Percentiles rank a stretch among this genome's conserved stretches.
These are phyloP conservation scores for Calonectria hawksworthii DNA, from an alignment of 2,329 filamentous ascomycete genomes.

Conservation along the genomic window DNA sequence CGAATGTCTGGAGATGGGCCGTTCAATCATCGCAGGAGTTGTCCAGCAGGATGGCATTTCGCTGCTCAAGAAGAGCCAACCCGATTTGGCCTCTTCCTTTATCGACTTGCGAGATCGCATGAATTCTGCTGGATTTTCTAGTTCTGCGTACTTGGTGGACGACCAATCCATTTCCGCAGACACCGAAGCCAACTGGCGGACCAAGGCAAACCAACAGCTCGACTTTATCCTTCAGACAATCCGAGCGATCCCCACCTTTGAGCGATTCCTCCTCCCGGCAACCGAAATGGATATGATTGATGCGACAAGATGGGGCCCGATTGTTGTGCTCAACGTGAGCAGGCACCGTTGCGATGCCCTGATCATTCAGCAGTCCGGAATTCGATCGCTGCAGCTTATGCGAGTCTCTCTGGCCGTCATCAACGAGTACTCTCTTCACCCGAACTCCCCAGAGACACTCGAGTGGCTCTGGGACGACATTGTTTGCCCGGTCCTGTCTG, in stretches of 20 bases:
- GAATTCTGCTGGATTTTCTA: background rate
- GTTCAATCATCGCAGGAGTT: background rate
- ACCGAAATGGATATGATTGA: background rate
- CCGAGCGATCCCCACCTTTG: background rate
- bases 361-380: background rate
- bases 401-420: background rate
- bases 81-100: background rate
- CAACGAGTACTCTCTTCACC: background rate
- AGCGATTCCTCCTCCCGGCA: background rate
- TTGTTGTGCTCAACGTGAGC: constrained; percentile 6
- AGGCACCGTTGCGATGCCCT: constrained; percentile 9
- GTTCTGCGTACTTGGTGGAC: background rate
- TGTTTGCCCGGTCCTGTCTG: background rate
- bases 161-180: background rate
- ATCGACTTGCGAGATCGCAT: background rate
- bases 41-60: background rate
- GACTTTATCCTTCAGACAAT: background rate
- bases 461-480: constrained; percentile 6
- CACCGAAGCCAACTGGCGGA: background rate
- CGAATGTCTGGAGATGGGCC: background rate
- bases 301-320: background rate
- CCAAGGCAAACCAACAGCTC: background rate
- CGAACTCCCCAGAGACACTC: background rate
- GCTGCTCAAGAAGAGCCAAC: background rate
- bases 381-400: background rate